phyloP scores from a whole-genome alignment of 2,329 filamentous ascomycete genomes.

The Boeremia lycopersici region DNA sequence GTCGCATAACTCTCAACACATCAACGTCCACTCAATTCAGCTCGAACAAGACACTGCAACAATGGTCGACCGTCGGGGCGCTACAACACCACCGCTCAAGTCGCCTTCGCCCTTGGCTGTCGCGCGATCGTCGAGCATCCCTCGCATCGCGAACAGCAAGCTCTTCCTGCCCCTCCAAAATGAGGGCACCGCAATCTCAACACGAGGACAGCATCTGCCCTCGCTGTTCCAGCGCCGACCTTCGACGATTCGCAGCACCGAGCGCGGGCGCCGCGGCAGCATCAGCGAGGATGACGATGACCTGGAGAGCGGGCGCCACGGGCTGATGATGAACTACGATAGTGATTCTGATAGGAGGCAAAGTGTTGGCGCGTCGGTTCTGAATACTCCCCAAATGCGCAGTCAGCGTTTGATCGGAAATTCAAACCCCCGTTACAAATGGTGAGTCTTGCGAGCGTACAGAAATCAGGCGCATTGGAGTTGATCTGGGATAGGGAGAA shows the following conservation, averaged over 20 bases:
- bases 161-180: constrained; percentile 50
- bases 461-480: background rate
- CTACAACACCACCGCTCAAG: constrained; percentile 22
- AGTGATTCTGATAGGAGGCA: constrained; percentile 46
- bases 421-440: constrained; percentile 82
- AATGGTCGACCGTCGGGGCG: constrained; percentile 26
- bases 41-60: background rate
- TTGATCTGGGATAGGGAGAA: constrained; percentile 58
- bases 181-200: constrained; percentile 47
- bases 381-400: constrained; percentile 70
- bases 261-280: constrained; percentile 38
- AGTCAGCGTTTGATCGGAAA: constrained; percentile 88
- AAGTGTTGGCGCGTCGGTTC: constrained; percentile 50
- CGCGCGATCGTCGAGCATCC: constrained; percentile 32
- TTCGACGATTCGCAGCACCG: constrained; percentile 37
- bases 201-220: constrained; percentile 53
- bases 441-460: constrained; percentile 52
- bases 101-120: constrained; percentile 24
- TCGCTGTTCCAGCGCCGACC: constrained; percentile 40
- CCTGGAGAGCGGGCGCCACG: constrained; percentile 33
- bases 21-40: background rate
- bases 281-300: constrained; percentile 41
- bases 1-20: background rate
- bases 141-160: constrained; percentile 44
- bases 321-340: constrained; percentile 41